These are phyloP conservation scores for Cytospora piceicola DNA, from an alignment of 2,329 filamentous ascomycete species.

Conservation along the genomic window DNA sequence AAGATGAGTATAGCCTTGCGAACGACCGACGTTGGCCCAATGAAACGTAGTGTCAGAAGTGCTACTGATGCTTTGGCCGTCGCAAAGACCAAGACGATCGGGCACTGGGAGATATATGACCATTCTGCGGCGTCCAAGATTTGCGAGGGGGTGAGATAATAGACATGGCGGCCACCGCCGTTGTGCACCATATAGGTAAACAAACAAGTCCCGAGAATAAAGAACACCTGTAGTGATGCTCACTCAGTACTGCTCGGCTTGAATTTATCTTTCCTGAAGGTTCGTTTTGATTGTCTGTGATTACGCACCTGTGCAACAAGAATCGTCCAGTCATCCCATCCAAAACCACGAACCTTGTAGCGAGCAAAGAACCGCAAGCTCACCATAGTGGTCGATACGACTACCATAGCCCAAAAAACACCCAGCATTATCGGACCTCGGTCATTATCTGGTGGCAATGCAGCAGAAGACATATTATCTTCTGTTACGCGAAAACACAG, in stretches of 20 bases:
- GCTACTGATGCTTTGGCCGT: not conserved
- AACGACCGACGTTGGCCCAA: not conserved
- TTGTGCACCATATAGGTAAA: slow-evolving; percentile 2
- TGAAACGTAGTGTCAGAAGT: not conserved
- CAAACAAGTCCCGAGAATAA: not conserved
- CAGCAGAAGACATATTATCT: not conserved
- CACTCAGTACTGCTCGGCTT: not conserved
- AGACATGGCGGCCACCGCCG: slow-evolving; percentile 1
- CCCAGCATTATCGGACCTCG: not conserved
- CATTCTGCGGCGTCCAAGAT: not conserved
- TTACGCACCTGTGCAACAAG: not conserved
- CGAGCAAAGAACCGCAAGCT: not conserved
- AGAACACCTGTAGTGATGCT: not conserved
- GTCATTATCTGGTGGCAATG: slow-evolving; percentile 6
- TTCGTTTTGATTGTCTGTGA: too few species aligned
- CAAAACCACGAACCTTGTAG: not conserved
- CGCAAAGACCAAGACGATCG: not conserved
- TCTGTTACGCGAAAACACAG: not conserved
- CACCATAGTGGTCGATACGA: not conserved
- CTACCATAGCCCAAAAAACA: not conserved
- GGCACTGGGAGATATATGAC: not conserved
- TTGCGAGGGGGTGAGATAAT: not conserved
- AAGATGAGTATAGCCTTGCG: not conserved
- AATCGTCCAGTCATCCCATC: slow-evolving; percentile 18
- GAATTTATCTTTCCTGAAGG: too few species aligned